Evolutionary conservation across 257 asterid genomes (phyloP).

Genomic region (Voacanga thouarsii): DNA sequence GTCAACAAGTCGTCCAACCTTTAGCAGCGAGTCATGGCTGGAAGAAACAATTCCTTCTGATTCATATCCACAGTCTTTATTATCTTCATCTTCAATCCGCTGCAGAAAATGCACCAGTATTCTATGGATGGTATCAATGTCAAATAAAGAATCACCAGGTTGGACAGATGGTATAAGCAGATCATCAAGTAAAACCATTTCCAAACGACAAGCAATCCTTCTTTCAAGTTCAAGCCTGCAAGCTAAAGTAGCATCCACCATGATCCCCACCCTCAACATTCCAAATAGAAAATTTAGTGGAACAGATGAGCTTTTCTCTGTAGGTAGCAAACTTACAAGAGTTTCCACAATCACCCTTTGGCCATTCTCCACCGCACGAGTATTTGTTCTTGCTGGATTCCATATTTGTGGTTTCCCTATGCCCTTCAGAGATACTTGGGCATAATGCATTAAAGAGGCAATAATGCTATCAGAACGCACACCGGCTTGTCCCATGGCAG

Average conservation of each 20-base stretch:
- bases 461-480: conserved; percentile 47
- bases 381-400: conserved; percentile 46
- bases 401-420: conserved; percentile 56
- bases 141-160: conserved; percentile 54
- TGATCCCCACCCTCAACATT: conserved; percentile 53
- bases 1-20: conserved; percentile 63
- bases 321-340: conserved; percentile 47
- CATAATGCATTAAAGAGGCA: conserved; percentile 57
- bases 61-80: conserved; percentile 48
- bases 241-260: conserved; percentile 47
- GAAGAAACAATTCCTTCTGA: conserved; percentile 52
- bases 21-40: conserved; percentile 48
- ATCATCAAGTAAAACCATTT: conserved; percentile 58
- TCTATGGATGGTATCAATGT: conserved; percentile 48
- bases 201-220: conserved; percentile 49
- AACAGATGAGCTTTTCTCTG: conserved; percentile 42
- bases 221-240: conserved; percentile 55
- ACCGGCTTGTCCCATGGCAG: conserved; percentile 46
- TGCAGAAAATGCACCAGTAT: conserved; percentile 58
- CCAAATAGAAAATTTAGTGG: conserved; percentile 54
- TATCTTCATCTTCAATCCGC: conserved; percentile 51
- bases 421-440: conserved; percentile 47
- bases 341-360: conserved; percentile 46
- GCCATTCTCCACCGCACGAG: conserved; percentile 24
- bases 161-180: conserved; percentile 53